A percentile compares a stretch with the other conserved stretches of the same genome.
Conservation (phyloP, 140 eudicot species). For the Bidens hawaiensis region DNA sequence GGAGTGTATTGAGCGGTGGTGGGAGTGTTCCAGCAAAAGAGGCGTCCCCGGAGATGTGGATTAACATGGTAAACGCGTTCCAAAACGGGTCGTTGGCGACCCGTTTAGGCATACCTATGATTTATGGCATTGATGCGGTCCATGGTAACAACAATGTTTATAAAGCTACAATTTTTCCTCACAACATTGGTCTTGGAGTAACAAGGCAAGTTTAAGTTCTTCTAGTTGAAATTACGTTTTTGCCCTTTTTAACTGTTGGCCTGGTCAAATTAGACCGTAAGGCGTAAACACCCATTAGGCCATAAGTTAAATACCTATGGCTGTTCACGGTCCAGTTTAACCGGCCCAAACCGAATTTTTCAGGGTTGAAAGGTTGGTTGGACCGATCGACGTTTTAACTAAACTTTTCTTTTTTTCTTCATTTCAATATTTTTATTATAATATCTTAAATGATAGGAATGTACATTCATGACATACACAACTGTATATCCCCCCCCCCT, state of each 20-base stretch:
- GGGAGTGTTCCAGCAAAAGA: slow-evolving; percentile 47
- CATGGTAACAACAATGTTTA: slow-evolving; percentile 69
- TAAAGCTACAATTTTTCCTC: slow-evolving; percentile 67
- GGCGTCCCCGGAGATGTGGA: slow-evolving; percentile 49
- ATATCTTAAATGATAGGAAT: too few species aligned
- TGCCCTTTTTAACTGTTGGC: slow-evolving; percentile 1
- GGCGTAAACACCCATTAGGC: too few species aligned
- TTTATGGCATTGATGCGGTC: slow-evolving; percentile 63
- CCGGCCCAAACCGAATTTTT: too few species aligned
- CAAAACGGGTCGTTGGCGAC: slow-evolving; percentile 49
- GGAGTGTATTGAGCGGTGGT: slow-evolving; percentile 65
- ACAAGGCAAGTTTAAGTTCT: slow-evolving; percentile 42
- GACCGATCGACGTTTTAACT: too few species aligned
- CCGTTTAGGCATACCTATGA: slow-evolving; percentile 60
- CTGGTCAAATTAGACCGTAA: too few species aligned
- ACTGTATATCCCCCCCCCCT: too few species aligned
- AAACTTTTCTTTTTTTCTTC: too few species aligned
- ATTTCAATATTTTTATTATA: too few species aligned
- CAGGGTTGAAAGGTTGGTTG: too few species aligned
- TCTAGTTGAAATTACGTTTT: slow-evolving; percentile 6
- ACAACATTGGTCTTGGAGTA: slow-evolving; percentile 65
- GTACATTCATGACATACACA: too few species aligned
- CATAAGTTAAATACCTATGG: too few species aligned
- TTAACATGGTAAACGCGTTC: slow-evolving; percentile 46
- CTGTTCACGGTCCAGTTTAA: too few species aligned